Base-by-base conservation (phyloP, 2,329 filamentous ascomycete genomes). In the Pseudogymnoascus sp. region DNA sequence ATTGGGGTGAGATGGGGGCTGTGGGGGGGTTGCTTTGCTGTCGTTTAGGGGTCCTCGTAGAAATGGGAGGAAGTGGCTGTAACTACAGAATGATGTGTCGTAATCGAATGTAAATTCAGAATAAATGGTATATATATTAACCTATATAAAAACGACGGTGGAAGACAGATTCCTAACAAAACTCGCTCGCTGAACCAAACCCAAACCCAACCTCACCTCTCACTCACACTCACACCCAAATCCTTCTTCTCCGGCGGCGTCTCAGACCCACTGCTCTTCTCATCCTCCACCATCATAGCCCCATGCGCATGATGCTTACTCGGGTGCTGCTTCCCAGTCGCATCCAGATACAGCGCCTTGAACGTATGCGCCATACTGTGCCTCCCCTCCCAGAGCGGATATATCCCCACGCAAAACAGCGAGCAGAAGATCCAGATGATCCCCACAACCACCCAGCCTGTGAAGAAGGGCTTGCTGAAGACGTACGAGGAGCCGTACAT, bases 401-500 rank as follows among this genome's bases (percentile, higher is more conserved):
- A 96, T 0, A 96, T 39, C 0, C 90, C 91, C 0, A 96, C 91
- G 8, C 85, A 88, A 62, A 87, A 78, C 1, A 86, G 77, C 2
- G 85, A 89, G 69, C 83, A 84, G 72, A 92, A 91, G 67, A 93
- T 81, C 90, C 90, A 94, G 43, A 92, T 78, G 62, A 94, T 89
- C 8, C 87, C 88, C 7, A 91, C 83, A 1, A 84, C 80, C 10
- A 92, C 84, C 89, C 89, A 93, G 52, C 89, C 89, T 0, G 88
- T 90, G 75, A 93, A 94, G 78, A 94, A 94, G 23, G 80, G 80
- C 78, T 90, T 89, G 73, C 81, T 86, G 76, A 94, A 95, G 61
- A 96, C 82, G 72, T 96, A 96, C 0, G 83, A 83, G 0, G 81
- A 81, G 10, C 91, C 92, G 71, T 94, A 96, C 85, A 96, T 86